Evolutionary conservation across 495 filamentous ascomycete species (phyloP).

Genomic region (Aspergillus baeticus): DNA sequence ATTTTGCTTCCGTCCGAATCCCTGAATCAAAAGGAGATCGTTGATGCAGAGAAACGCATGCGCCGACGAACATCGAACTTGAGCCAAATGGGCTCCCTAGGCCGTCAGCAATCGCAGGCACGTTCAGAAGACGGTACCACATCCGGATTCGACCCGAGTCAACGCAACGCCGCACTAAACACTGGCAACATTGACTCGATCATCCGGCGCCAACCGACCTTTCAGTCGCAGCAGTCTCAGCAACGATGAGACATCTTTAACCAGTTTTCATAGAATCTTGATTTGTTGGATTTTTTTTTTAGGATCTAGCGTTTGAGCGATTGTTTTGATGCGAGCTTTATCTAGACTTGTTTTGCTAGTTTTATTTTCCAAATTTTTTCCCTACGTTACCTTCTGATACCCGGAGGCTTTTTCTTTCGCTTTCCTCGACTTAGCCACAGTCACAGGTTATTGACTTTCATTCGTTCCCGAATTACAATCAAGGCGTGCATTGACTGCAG

Average conservation of each 20-base stretch:
- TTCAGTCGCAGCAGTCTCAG: conserved; percentile 23
- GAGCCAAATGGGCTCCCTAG: conserved; percentile 37
- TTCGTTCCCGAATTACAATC: too few relatives aligned
- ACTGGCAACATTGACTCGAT: conserved; percentile 18
- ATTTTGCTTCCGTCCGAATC: conserved; percentile 79
- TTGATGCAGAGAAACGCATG: conserved; percentile 54
- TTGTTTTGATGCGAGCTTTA: neutral
- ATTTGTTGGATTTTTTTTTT: neutral
- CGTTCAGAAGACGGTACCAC: conserved; percentile 24
- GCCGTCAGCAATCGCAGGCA: conserved; percentile 27
- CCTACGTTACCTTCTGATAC: too few relatives aligned
- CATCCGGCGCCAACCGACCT: conserved; percentile 31
- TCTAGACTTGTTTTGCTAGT: neutral
- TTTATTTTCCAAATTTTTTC: too few relatives aligned
- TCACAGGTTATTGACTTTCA: too few relatives aligned
- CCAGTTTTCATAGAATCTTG: neutral
- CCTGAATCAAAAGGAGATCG: conserved; percentile 67
- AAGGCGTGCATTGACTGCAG: too few relatives aligned
- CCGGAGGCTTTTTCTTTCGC: too few relatives aligned
- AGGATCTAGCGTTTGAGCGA: conserved; percentile 4
- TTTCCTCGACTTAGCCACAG: too few relatives aligned
- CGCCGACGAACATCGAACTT: conserved; percentile 54
- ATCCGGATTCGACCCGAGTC: conserved; percentile 29
- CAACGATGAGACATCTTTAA: neutral
- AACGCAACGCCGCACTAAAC: conserved; percentile 17